Conservation (phyloP, 305 asterid species). For the Fraxinus angustifolia region DNA sequence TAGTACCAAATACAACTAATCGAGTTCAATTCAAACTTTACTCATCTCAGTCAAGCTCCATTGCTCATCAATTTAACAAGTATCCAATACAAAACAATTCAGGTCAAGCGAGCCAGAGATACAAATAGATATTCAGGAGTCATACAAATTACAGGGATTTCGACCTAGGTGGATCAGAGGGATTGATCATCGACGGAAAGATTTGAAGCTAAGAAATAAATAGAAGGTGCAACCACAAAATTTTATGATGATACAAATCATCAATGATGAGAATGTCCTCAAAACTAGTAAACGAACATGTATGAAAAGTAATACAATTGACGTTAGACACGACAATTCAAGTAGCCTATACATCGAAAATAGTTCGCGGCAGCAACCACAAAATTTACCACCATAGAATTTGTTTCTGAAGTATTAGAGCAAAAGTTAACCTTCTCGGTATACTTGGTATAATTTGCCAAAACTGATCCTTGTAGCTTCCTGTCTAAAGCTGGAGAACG, state of each 20-base stretch:
- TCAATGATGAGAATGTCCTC: conserved; percentile 19
- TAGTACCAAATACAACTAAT: neutral
- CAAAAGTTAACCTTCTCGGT: conserved; percentile 25
- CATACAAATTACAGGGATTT: neutral
- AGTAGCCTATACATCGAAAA: conserved; percentile 54
- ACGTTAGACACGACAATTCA: conserved; percentile 18
- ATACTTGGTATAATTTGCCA: conserved; percentile 23
- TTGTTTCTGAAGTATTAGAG: neutral
- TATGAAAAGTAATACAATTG: conserved; percentile 25
- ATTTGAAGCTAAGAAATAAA: neutral
- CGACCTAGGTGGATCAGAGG: neutral
- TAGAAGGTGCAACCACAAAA: conserved; percentile 11
- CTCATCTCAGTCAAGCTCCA: neutral
- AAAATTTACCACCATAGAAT: conserved; percentile 36
- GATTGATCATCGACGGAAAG: neutral
- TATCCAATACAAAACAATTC: neutral
- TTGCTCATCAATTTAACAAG: neutral
- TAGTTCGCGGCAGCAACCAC: conserved; percentile 37
- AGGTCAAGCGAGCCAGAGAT: neutral
- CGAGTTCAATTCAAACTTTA: neutral
- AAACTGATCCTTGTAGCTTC: conserved; percentile 31
- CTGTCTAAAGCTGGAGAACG: neutral
- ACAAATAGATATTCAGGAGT: neutral
- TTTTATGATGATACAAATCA: conserved; percentile 26
- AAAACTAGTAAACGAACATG: conserved; percentile 14